A percentile compares a stretch with the other conserved stretches of the same genome.
Conservation (phyloP, 768 basidiomycete genomes). For the Rhodocollybia butyracea region DNA sequence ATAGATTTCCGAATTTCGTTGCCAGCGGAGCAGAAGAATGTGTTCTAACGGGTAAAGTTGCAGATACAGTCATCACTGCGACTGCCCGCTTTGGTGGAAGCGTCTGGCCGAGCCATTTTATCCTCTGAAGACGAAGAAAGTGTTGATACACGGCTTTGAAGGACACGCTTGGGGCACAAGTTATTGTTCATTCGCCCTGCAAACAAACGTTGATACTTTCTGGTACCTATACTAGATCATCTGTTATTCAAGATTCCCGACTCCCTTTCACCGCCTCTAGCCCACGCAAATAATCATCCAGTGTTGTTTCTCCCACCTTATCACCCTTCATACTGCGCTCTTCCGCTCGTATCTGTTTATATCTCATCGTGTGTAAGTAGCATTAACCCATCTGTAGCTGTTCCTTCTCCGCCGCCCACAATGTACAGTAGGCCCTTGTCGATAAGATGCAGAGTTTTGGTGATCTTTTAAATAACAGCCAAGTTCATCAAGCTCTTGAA, state of each 20-base stretch:
- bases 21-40: conserved; percentile 84
- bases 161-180: conserved; percentile 19
- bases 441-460: no score
- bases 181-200: conserved; percentile 79
- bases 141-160: conserved; percentile 28
- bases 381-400: no score
- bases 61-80: conserved; percentile 25
- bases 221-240: conserved; percentile 73
- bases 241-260: conserved; percentile 25
- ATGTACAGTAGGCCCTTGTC: no score
- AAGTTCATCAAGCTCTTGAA: no score
- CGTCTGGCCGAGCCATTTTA: conserved; percentile 13
- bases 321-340: conserved; percentile 71
- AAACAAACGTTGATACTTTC: conserved; percentile 65
- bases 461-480: no score
- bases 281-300: no score
- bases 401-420: no score
- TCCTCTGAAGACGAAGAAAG: conserved; percentile 22
- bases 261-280: no score
- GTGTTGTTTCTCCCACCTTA: conserved; percentile 83
- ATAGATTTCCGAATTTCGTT: conserved; percentile 85
- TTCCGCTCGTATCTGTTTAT: conserved; percentile 75
- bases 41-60: conserved; percentile 62
- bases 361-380: conserved; percentile 82
- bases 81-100: neutral